Evolutionary conservation across 352 stramenopile genomes (phyloP).

Genomic region (Aphanomyces cochlioides): DNA sequence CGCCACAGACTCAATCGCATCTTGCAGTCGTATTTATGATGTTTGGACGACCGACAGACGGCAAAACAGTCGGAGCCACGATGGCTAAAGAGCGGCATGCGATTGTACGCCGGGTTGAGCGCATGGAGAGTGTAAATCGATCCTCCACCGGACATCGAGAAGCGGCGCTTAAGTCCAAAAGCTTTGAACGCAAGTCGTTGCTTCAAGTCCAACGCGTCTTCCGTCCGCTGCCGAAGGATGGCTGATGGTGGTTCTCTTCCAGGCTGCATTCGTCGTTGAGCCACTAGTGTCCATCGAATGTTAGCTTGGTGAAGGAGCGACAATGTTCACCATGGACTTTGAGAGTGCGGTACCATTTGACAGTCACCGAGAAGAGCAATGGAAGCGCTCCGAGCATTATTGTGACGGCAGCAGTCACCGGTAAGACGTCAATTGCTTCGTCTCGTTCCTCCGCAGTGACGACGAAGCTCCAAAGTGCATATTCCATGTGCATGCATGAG

Average conservation of each 20-base stretch:
- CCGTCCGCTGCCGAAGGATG: too few relatives aligned
- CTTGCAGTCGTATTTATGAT: not conserved
- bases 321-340: too few relatives aligned
- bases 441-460: not conserved
- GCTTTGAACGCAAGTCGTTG: not conserved
- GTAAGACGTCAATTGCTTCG: not conserved
- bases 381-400: not conserved
- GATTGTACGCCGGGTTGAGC: not conserved
- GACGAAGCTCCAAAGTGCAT: not conserved
- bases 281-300: too few relatives aligned
- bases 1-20: not conserved
- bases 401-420: not conserved
- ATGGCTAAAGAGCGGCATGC: slow-evolving; percentile 12
- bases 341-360: not conserved
- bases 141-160: not conserved
- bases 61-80: not conserved
- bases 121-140: not conserved
- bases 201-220: not conserved
- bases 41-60: not conserved
- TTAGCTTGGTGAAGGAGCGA: too few relatives aligned
- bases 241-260: too few relatives aligned
- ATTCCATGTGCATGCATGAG: not conserved
- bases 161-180: not conserved
- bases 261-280: too few relatives aligned
- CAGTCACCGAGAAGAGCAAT: not conserved